Percentiles rank a stretch among this genome's conserved stretches.
These are phyloP conservation scores for Lasiodiplodia theobromae DNA, from an alignment of 2,329 filamentous ascomycete genomes.

Conservation along the genomic window DNA sequence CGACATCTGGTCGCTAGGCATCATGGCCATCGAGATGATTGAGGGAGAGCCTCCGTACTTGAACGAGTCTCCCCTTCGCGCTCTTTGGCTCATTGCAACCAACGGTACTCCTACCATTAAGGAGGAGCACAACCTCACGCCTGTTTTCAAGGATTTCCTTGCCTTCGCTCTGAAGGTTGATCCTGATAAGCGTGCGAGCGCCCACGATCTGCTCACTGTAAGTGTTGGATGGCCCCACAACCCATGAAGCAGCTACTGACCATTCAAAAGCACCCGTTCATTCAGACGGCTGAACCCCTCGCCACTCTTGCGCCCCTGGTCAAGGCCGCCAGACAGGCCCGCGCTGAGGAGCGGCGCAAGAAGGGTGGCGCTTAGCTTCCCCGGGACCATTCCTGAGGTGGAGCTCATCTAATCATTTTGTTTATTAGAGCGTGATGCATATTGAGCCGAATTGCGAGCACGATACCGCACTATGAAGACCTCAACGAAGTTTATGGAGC, in stretches of 20 bases:
- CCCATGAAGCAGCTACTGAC: neutral
- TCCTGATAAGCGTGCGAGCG: conserved; percentile 94
- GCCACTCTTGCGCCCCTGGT: conserved; percentile 85
- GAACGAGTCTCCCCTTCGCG: conserved; percentile 90
- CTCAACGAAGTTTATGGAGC: conserved; percentile 23
- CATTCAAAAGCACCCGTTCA: conserved; percentile 53
- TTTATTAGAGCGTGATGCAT: conserved; percentile 25
- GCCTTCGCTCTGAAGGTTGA: conserved; percentile 95
- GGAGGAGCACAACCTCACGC: conserved; percentile 82
- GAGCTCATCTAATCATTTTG: conserved; percentile 22
- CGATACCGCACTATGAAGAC: conserved; percentile 18
- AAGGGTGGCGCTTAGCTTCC: conserved; percentile 49
- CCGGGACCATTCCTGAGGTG: neutral
- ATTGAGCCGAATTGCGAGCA: conserved; percentile 19
- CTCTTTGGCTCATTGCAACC: conserved; percentile 94
- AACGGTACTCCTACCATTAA: conserved; percentile 96
- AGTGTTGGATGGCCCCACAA: conserved; percentile 42
- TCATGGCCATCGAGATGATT: conserved; percentile 99
- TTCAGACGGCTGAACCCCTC: conserved; percentile 59
- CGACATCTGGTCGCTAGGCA: conserved; percentile 97
- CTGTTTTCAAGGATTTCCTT: conserved; percentile 88
- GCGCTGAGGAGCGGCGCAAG: conserved; percentile 74
- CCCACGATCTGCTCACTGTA: conserved; percentile 91
- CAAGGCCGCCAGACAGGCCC: conserved; percentile 80
- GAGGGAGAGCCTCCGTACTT: conserved; percentile 97